Evolutionary conservation across 2,329 filamentous ascomycete species (phyloP), one percentile per base, ranked within the genome.

Genomic region (Myriosclerotinia duriaeana): DNA sequence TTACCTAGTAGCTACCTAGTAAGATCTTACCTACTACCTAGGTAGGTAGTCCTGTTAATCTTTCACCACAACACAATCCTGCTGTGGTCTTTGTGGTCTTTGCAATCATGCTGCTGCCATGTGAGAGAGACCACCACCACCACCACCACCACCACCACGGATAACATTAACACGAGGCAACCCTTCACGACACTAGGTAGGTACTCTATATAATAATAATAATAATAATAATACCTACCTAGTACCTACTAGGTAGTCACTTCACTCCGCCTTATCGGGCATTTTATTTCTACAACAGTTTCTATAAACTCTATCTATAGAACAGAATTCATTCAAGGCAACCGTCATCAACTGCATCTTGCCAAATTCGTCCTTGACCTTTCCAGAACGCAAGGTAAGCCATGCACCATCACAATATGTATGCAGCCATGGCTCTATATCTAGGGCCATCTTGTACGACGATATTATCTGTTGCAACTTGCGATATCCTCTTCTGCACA

Each of bases 141-240:
- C n/a, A n/a, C n/a, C n/a, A n/a, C n/a, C n/a, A n/a, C n/a, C n/a
- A n/a, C n/a, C n/a, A n/a, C n/a, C n/a, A n/a, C 40, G 12, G 38
- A 58, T 38, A 22, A 9, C 15, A 44, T 44, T 58, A 42, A 15
- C 54, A 58, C 54, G 22, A 44, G 54, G 22, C 22, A 58, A 58
- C 14, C 17, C 38, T 44, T 44, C 54, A 58, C 38, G 22, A 6
- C 54, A n/a, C n/a, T n/a, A n/a, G n/a, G n/a, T n/a, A n/a, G n/a
- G n/a, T n/a, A n/a, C n/a, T n/a, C n/a, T n/a, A n/a, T n/a, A n/a
- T n/a, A n/a, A n/a, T n/a, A n/a, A n/a, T n/a, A n/a, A n/a, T n/a
- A n/a, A n/a, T n/a, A n/a, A n/a, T n/a, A n/a, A n/a, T n/a, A n/a
- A n/a, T n/a, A n/a, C n/a, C n/a, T n/a, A n/a, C n/a, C n/a, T n/a